Conservation (phyloP, 306 rosid genomes). For the Aeschynomene evenia region DNA sequence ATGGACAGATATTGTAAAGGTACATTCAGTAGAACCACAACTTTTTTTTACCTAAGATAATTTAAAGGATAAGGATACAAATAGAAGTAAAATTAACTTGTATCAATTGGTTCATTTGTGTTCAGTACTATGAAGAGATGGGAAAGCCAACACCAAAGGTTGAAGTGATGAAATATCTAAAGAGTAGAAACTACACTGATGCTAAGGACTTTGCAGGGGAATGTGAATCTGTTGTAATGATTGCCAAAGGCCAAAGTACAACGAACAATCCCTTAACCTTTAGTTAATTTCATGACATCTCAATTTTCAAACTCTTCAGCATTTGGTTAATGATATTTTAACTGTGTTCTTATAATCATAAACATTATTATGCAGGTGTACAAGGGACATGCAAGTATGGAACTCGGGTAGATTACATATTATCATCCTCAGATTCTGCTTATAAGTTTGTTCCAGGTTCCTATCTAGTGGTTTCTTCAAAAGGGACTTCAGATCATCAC, state of each 20-base stretch:
- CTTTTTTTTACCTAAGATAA: too few relatives aligned
- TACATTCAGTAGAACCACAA: constrained; percentile 5
- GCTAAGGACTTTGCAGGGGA: constrained; percentile 71
- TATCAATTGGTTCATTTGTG: neutral
- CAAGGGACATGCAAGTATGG: constrained; percentile 94
- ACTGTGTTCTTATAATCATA: neutral
- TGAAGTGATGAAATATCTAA: constrained; percentile 62
- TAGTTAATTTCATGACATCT: neutral
- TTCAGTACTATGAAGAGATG: constrained; percentile 69
- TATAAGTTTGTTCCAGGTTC: constrained; percentile 74
- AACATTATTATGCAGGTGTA: constrained; percentile 59
- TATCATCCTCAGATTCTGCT: constrained; percentile 61
- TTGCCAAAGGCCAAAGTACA: constrained; percentile 91
- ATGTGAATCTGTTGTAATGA: constrained; percentile 80
- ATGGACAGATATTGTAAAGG: constrained; percentile 87
- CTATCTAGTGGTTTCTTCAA: constrained; percentile 73
- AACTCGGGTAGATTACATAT: constrained; percentile 78
- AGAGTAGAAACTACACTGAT: constrained; percentile 59
- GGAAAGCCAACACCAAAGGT: constrained; percentile 75
- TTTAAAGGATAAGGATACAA: constrained; percentile 3
- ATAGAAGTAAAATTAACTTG: neutral
- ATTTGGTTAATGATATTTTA: neutral
- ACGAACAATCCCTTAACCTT: neutral
- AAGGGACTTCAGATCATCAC: constrained; percentile 94
- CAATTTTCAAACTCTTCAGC: neutral